Evolutionary conservation across 352 stramenopile genomes (phyloP).

Genomic region (Pythium grandisporangium): DNA sequence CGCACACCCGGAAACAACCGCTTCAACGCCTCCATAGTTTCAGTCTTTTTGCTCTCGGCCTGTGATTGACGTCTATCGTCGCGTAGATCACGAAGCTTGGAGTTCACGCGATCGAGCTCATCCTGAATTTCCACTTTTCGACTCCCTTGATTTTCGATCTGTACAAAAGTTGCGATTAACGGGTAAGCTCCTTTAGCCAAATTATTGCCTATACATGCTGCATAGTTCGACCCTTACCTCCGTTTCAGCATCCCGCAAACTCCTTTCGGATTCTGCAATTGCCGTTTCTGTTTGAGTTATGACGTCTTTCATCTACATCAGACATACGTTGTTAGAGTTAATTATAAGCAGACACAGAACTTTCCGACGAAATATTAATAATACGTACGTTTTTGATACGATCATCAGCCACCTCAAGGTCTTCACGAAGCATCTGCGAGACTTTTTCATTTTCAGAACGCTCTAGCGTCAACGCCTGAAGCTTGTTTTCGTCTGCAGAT

Average conservation of each 20-base stretch:
- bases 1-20: conserved; percentile 89
- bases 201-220: too few relatives aligned
- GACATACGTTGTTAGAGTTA: background rate
- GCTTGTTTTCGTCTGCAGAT: conserved; percentile 57
- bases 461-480: conserved; percentile 62
- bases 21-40: conserved; percentile 79
- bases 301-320: conserved; percentile 52
- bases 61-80: conserved; percentile 90
- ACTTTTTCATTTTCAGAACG: conserved; percentile 63
- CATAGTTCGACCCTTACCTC: too few relatives aligned
- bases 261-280: conserved; percentile 39
- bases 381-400: conserved; percentile 45
- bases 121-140: conserved; percentile 58
- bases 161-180: conserved; percentile 1
- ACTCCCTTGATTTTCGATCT: conserved; percentile 44
- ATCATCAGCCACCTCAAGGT: conserved; percentile 47
- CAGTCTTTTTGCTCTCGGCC: conserved; percentile 74
- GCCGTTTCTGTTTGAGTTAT: conserved; percentile 49
- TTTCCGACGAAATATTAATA: background rate
- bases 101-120: conserved; percentile 64
- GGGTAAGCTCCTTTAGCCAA: too few relatives aligned
- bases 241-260: conserved; percentile 40
- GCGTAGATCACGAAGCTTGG: conserved; percentile 87
- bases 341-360: background rate
- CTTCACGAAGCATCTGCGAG: conserved; percentile 48